Conservation (phyloP, 2,329 filamentous ascomycete species). For the Chaetomiaceae sp. region DNA sequence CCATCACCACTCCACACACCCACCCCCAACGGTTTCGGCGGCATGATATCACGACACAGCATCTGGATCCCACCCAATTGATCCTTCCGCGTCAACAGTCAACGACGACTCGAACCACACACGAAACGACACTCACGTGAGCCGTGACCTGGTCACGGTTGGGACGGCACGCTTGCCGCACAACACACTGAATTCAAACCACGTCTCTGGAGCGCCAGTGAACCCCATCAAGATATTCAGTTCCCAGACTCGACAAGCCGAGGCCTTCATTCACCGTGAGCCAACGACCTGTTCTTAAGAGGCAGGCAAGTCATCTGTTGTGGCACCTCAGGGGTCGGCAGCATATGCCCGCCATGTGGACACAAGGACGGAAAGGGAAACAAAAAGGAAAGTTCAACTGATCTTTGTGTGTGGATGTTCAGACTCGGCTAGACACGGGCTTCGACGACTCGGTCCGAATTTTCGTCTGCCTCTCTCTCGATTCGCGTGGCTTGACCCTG, state of each 20-base stretch:
- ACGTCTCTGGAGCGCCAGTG: slow-evolving; percentile 1
- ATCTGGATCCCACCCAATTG: neutral
- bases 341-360: no score
- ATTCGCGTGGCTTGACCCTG: neutral
- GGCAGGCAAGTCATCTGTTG: neutral
- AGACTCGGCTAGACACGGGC: neutral
- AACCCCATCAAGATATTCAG: neutral
- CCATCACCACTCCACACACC: neutral
- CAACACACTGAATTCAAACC: neutral
- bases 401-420: no score
- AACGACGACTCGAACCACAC: neutral
- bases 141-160: no score
- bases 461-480: neutral
- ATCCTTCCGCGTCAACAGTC: neutral
- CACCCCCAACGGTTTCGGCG: neutral
- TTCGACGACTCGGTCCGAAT: neutral
- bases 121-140: neutral
- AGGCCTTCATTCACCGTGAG: neutral
- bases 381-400: no score
- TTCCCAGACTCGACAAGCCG: no score
- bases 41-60: neutral
- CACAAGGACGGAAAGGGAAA: no score
- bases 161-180: no score
- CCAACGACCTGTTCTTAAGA: neutral
- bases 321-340: neutral